Evolutionary conservation across 345 rosid species (phyloP).

Genomic region (Turnera subulata): DNA sequence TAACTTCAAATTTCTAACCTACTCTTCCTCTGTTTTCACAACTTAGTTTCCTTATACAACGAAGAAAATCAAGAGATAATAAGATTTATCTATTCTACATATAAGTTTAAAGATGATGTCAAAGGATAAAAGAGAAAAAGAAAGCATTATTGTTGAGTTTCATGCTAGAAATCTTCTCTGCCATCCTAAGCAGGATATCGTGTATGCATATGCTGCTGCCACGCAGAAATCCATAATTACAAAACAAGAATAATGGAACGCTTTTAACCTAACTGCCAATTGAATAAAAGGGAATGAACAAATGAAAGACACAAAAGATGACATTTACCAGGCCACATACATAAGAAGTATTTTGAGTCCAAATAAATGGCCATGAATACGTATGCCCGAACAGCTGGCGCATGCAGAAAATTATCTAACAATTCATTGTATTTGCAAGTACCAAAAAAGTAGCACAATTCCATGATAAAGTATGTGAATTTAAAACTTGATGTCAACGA

Average conservation of each 20-base stretch:
- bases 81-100: background rate
- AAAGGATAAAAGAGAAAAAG: background rate
- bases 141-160: slow-evolving; percentile 1
- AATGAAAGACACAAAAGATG: background rate
- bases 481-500: too few relatives aligned
- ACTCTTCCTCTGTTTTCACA: slow-evolving; percentile 8
- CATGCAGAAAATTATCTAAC: background rate
- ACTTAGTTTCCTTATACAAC: too few relatives aligned
- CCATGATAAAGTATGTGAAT: too few relatives aligned
- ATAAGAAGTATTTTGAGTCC: too few relatives aligned
- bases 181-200: background rate
- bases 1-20: slow-evolving; percentile 19
- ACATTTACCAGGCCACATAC: slow-evolving; percentile 1
- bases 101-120: background rate
- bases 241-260: background rate
- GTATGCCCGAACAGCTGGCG: too few relatives aligned
- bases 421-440: too few relatives aligned
- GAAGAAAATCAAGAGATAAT: too few relatives aligned
- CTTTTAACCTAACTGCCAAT: slow-evolving; percentile 13
- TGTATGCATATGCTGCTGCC: background rate
- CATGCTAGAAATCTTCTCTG: background rate
- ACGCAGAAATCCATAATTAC: background rate
- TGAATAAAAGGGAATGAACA: background rate
- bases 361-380: too few relatives aligned
- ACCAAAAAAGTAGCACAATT: too few relatives aligned